phyloP scores from a whole-genome alignment of 2,329 filamentous ascomycete species.

The Penicillium sp. region DNA sequence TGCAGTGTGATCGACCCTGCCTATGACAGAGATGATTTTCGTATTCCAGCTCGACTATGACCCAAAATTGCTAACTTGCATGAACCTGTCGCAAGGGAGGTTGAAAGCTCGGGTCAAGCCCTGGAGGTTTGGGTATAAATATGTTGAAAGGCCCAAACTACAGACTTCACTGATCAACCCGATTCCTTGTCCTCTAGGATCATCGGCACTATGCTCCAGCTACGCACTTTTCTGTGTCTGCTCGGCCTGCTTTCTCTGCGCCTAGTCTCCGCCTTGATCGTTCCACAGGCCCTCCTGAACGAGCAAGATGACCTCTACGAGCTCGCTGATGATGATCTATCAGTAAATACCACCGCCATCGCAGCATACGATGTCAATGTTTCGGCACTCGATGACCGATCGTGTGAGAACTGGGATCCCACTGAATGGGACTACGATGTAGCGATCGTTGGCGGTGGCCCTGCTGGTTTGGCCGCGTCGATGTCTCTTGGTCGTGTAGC shows the following conservation, averaged over 20 bases:
- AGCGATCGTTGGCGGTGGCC: slow-evolving; percentile 53
- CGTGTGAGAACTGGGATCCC: slow-evolving; percentile 5
- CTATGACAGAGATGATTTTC: neutral
- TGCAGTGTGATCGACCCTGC: neutral
- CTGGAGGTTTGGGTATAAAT: neutral
- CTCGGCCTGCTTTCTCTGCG: neutral
- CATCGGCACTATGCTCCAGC: neutral
- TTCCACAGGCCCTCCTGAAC: slow-evolving; percentile 1
- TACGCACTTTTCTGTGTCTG: neutral
- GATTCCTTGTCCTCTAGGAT: neutral
- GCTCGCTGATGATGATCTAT: neutral
- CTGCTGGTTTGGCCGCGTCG: slow-evolving; percentile 49
- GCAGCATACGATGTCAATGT: neutral
- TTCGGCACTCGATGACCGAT: neutral
- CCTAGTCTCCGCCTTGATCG: neutral
- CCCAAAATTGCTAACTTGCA: neutral
- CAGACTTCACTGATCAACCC: neutral
- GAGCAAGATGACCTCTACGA: neutral
- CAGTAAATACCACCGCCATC: neutral
- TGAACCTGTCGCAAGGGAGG: neutral
- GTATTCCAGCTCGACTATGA: neutral
- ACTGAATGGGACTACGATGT: slow-evolving; percentile 5
- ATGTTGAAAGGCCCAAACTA: neutral
- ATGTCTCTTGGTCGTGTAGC: slow-evolving; percentile 57
- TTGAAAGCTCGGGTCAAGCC: neutral